phyloP scores from a whole-genome alignment of 1,284 basidiomycete species.

The Inonotus hispidus region DNA sequence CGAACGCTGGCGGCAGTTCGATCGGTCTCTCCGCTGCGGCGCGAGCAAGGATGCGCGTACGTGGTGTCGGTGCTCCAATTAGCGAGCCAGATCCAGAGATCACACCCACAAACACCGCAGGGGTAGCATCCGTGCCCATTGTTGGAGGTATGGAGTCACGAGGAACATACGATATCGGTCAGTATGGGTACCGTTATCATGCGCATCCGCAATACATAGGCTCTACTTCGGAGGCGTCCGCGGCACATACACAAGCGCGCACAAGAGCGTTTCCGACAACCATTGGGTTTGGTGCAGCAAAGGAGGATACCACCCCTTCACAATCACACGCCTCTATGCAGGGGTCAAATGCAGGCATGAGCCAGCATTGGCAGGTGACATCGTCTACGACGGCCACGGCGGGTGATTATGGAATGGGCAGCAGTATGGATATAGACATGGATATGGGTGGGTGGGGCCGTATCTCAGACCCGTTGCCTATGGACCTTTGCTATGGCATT shows the following conservation, averaged over 20 bases:
- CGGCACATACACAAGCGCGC: not conserved
- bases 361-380: not conserved
- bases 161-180: not conserved
- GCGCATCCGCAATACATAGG: slow-evolving; percentile 7
- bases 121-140: not conserved
- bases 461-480: slow-evolving; percentile 11
- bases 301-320: not conserved
- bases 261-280: not conserved
- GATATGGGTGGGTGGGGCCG: slow-evolving; percentile 13
- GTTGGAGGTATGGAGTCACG: not conserved
- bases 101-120: not conserved
- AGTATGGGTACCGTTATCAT: slow-evolving; percentile 14
- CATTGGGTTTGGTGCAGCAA: not conserved
- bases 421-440: slow-evolving; percentile 1
- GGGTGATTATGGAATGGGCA: not conserved
- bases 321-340: not conserved
- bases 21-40: not conserved
- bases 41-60: not conserved
- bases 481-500: not conserved
- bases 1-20: not conserved
- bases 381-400: not conserved
- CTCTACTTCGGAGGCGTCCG: not conserved
- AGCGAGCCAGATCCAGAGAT: not conserved
- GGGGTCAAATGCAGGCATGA: not conserved
- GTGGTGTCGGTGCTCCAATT: not conserved